Conservation (phyloP, 2,329 filamentous ascomycete species). For the Fusarium dimerum region DNA sequence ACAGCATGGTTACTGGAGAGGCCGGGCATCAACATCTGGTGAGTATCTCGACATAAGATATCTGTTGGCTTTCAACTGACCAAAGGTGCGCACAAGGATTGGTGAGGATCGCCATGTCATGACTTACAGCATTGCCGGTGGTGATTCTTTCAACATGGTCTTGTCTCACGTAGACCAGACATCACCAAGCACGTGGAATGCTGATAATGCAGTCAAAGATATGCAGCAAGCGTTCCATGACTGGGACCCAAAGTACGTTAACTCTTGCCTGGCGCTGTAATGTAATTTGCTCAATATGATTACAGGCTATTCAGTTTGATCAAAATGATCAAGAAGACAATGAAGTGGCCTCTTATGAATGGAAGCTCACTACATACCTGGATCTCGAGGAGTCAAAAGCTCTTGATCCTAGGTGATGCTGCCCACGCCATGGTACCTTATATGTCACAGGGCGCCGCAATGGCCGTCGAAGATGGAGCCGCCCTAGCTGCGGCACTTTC, state of each 20-base stretch:
- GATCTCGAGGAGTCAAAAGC: slow-evolving; percentile 28
- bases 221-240: slow-evolving; percentile 35
- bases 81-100: slow-evolving; percentile 31
- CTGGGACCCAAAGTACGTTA: slow-evolving; percentile 35
- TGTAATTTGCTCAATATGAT: neutral
- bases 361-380: slow-evolving; percentile 31
- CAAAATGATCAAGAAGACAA: slow-evolving; percentile 32
- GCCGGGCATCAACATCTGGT: slow-evolving; percentile 21
- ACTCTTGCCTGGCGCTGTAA: neutral
- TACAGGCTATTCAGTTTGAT: slow-evolving; percentile 38
- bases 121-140: slow-evolving; percentile 44
- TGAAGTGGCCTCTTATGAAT: slow-evolving; percentile 37
- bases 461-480: slow-evolving; percentile 45
- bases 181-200: slow-evolving; percentile 33
- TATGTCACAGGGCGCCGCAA: slow-evolving; percentile 46
- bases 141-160: slow-evolving; percentile 48
- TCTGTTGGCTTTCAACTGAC: slow-evolving; percentile 30
- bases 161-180: slow-evolving; percentile 42
- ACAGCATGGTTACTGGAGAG: slow-evolving; percentile 41
- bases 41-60: slow-evolving; percentile 32
- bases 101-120: slow-evolving; percentile 46
- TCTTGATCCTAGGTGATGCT: slow-evolving; percentile 43
- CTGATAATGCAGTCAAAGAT: slow-evolving; percentile 16
- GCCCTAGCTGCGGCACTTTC: slow-evolving; percentile 36
- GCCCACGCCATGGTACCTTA: slow-evolving; percentile 47